Base-by-base conservation (phyloP, 139 green algal species). In the Asterochloris erici region DNA sequence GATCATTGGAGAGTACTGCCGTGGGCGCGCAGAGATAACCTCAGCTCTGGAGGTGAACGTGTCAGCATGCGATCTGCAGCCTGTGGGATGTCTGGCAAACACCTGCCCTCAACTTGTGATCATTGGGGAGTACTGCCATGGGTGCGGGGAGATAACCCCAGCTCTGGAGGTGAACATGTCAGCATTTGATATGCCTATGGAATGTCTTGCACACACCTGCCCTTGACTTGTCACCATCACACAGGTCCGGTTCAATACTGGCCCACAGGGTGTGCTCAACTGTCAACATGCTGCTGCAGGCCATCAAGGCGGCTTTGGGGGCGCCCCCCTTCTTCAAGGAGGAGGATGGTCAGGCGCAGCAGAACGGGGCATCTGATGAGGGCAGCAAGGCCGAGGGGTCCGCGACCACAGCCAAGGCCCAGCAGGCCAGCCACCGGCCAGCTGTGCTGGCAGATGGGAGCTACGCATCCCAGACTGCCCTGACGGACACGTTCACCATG, bases 381-480 rank as follows among this genome's bases (percentile, higher is more conserved):
- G 77, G 11, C 47, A 74, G 63, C 12, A 69, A 60, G 11, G 24
- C 66, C 16, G 66, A 69, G 6, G 19, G 61, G 63, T 15, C 27
- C 21, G 12, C 12, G 0, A 62, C 82, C 69, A 29, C 78, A 1
- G 71, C 81, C 38, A 21, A 69, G 28, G 61, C 74, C 61, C 63
- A 84, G 66, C 84, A 81, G 47, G 83, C 87, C 27, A 74, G 83
- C 73, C 81, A 87, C 23, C 84, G 95, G 10, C 97, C 96, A 23
- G 93, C 90, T 12, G 96, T 99, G 78, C 92, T 99, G 62, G 93
- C 97, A 19, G 97, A 99, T 83, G 97, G 97, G 73, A 97, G 93
- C 13, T 99, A 99, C 86, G 97, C 97, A 38, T 98, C 96, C 13
- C 95, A 99, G 83, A 79, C 66, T 70, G 84, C 84, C 14, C 38